A percentile compares a stretch with the other conserved stretches of the same genome.
phyloP scores from a whole-genome alignment of 306 rosid species.

The Acacia melanoxylon region DNA sequence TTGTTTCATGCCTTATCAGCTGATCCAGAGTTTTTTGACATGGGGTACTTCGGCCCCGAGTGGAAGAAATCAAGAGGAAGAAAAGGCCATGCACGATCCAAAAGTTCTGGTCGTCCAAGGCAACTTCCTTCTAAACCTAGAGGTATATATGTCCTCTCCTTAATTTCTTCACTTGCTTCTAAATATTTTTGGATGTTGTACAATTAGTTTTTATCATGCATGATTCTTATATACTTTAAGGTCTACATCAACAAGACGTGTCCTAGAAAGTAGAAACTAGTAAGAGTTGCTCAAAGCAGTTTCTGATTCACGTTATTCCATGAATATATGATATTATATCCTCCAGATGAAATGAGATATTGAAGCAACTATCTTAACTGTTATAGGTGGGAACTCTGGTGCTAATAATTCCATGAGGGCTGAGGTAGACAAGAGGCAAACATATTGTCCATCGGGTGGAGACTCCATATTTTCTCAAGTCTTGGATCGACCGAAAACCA shows the following conservation, averaged over 20 bases:
- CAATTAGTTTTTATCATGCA: background rate
- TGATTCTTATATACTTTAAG: background rate
- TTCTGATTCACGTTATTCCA: background rate
- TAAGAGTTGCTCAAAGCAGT: background rate
- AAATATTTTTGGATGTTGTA: background rate
- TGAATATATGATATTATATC: background rate
- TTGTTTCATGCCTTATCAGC: slow-evolving; percentile 5
- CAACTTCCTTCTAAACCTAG: background rate
- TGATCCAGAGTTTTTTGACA: background rate
- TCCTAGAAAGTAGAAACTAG: background rate
- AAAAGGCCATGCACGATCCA: background rate
- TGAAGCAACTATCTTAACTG: background rate
- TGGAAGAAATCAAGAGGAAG: background rate
- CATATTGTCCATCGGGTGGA: background rate
- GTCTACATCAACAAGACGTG: background rate
- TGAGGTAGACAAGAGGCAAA: slow-evolving; percentile 16
- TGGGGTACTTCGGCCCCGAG: background rate
- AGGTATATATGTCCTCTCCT: background rate
- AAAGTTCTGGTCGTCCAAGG: background rate
- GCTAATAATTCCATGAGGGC: background rate
- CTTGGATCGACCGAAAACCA: background rate
- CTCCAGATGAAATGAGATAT: background rate
- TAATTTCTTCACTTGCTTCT: background rate
- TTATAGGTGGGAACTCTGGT: slow-evolving; percentile 3
- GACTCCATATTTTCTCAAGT: background rate